Evolutionary conservation across 108 stramenopile species (phyloP).

Genomic region (Aureococcus anophagefferens): DNA sequence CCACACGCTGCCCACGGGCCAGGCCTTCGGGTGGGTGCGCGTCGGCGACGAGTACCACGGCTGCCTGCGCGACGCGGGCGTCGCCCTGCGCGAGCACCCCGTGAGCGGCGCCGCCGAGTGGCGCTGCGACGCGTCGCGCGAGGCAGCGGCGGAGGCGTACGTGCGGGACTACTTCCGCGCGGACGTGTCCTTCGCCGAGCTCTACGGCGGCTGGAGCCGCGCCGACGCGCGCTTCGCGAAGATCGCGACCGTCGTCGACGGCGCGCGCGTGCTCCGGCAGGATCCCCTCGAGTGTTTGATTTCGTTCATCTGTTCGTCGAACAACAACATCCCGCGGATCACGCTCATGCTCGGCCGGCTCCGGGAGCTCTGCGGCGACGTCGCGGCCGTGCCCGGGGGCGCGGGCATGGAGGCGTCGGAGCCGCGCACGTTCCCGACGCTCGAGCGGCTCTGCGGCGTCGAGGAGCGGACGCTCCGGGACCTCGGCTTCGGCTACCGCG

Average conservation of each 20-base stretch:
- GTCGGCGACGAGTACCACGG: background rate
- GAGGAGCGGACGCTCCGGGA: conserved; percentile 61
- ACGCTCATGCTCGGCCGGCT: conserved; percentile 71
- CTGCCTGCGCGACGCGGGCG: background rate
- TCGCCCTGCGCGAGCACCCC: background rate
- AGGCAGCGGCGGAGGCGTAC: conserved; percentile 15
- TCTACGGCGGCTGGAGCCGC: conserved; percentile 66
- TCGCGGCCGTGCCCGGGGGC: background rate
- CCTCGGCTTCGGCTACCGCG: conserved; percentile 87
- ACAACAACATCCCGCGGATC: conserved; percentile 98
- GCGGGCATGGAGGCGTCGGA: background rate
- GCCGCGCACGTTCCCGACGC: conserved; percentile 71
- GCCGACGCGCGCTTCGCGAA: conserved; percentile 43
- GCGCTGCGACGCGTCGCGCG: background rate
- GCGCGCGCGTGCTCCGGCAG: conserved; percentile 76
- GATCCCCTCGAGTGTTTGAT: conserved; percentile 91
- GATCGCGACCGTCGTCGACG: conserved; percentile 64
- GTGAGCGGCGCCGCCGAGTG: background rate
- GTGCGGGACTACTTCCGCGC: conserved; percentile 63
- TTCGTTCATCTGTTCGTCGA: conserved; percentile 91
- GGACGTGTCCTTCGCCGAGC: conserved; percentile 38
- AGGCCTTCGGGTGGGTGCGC: background rate
- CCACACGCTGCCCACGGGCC: background rate
- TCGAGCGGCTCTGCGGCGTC: conserved; percentile 40
- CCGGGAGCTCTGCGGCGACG: conserved; percentile 58